Evolutionary conservation across 345 rosid species (phyloP), one percentile per base, ranked within the genome.

Genomic region (Cardamine occulta): DNA sequence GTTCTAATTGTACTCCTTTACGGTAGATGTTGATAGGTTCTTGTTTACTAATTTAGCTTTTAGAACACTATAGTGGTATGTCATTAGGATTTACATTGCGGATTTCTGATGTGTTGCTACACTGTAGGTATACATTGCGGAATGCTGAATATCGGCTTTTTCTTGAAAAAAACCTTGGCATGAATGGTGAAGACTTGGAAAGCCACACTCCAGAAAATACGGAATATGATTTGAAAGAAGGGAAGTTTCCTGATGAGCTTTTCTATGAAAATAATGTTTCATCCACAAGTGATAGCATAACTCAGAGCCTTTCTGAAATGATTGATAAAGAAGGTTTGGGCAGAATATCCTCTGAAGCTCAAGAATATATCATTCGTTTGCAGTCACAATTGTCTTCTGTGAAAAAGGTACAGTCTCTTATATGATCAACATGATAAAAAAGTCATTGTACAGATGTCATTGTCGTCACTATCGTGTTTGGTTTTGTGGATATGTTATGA

Each of bases 131-230:
- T 79, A 94, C 98, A 15, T 78, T 94, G 80, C 72, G 90, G 68
- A 94, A 94, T 80, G 98, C 98, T 45, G 96, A 94, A 52, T 90
- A 91, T 74, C 88, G 93, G 77, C 97, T 94, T 84, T 94, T 85
- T 76, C 97, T 94, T 72, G 97, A 90, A 55, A 85, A 84, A 61
- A 94, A 88, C 83, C 87, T 89, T 45, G 92, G 85, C 80, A 80
- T 81, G 37, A 45, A 80, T 71, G 91, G 85, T 71, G 86, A 11
- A 74, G 74, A 74, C 71, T 18, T 66, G 66, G 88, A 82, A 75
- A 87, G 71, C 72, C 82, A 78, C 67, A 62, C 26, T 31, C 42
- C 78, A 11, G 87, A 83, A 47, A 62, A 60, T 54, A 69, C 86
- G 18, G 81, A 80, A 49, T 31, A 58, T 12, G 81, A 80, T 63